These are phyloP conservation scores for Vigna trinervia DNA, from an alignment of 306 rosid species.

Conservation along the genomic window DNA sequence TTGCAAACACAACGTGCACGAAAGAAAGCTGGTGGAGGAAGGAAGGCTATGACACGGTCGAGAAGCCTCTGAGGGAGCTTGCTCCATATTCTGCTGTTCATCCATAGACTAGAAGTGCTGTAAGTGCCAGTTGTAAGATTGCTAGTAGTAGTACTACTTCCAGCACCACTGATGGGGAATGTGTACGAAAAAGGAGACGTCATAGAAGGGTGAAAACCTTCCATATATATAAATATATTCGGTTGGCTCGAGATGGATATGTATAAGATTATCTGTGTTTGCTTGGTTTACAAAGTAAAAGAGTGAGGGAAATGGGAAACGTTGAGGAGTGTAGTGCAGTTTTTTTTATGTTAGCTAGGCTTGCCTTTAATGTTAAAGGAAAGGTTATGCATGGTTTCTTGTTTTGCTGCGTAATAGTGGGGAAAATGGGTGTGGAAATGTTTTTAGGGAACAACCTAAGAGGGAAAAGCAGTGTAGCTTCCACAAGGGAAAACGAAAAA, in stretches of 20 bases:
- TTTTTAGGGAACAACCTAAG: constrained; percentile 40
- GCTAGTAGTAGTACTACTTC: constrained; percentile 33
- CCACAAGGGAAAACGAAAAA: constrained; percentile 23
- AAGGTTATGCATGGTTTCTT: constrained; percentile 36
- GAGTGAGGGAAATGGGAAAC: constrained; percentile 28
- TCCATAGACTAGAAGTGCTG: constrained; percentile 51
- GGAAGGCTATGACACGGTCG: constrained; percentile 79
- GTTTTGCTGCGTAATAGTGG: constrained; percentile 30
- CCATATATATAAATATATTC: constrained; percentile 44
- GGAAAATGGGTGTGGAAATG: constrained; percentile 29
- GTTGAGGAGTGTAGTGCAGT: neutral
- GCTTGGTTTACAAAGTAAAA: constrained; percentile 1
- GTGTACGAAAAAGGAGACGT: constrained; percentile 69
- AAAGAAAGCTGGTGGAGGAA: constrained; percentile 90
- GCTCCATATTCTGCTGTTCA: constrained; percentile 93
- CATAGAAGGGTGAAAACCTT: constrained; percentile 65
- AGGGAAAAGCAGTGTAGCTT: constrained; percentile 40
- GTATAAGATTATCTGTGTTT: neutral
- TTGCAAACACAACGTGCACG: constrained; percentile 87
- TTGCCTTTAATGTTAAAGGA: constrained; percentile 44
- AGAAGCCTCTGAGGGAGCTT: constrained; percentile 78
- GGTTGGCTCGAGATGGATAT: neutral
- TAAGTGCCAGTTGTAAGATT: constrained; percentile 14
- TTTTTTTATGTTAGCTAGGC: constrained; percentile 36
- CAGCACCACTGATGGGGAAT: constrained; percentile 47